Evolutionary conservation across 2,329 filamentous ascomycete genomes (phyloP), one percentile per base, ranked within the genome.

Genomic region (Talaromyces sp.): DNA sequence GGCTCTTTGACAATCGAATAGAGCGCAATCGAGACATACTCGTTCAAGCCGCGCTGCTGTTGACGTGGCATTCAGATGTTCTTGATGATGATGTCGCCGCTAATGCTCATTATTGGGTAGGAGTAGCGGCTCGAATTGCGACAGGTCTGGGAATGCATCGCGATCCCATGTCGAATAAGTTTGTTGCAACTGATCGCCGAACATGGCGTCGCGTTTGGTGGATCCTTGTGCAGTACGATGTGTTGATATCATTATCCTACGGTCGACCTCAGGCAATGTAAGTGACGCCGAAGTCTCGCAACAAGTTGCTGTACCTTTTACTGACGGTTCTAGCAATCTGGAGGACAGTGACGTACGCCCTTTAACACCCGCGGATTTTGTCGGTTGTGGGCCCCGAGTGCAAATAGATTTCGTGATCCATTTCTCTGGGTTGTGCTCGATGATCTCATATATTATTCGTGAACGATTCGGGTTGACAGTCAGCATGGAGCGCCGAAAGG

Each of bases 141-240:
- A 80, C 82, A 0, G 84, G 84, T 0, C 73, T 85, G 62, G 83
- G 84, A n/a, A 84, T 86, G 82, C 83, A 81, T 69, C 77, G 79
- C 31, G 78, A 81, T 67, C 74, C 77, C 1, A 73, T 78, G 7
- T 75, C 76, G 5, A 79, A 77, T 64, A 75, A 74, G 31, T 78
- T 81, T 67, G 75, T 77, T 14, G 72, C 76, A 33, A 70, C 73
- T n/a, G 78, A 81, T 65, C 74, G 78, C 48, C 74, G 78, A 31
- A 78, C 79, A 74, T 81, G 78, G 77, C 74, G 79, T 62, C 72
- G 79, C 65, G 70, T 78, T 5, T 81, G 78, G 78, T 79, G 77
- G 68, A 79, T 81, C 37, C 62, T 81, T 59, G 75, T 80, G 22
- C 78, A 81, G 64, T 79, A 78, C 60, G 79, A 81, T 67, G 77